Base-by-base conservation (phyloP, 2,329 filamentous ascomycete species). In the Cladorrhinum sp. region DNA sequence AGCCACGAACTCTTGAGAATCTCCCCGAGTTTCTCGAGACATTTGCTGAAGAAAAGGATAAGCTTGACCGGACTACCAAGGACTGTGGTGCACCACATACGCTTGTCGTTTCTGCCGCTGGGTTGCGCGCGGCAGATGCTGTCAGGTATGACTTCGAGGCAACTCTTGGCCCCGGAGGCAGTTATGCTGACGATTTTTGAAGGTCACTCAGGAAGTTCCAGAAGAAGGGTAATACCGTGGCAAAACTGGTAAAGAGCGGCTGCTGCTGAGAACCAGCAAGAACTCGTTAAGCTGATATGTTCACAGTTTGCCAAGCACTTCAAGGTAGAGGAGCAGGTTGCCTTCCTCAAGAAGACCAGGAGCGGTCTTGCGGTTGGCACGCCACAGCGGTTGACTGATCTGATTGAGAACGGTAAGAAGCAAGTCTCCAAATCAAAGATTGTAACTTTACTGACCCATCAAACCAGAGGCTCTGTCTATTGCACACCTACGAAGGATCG, bases 301-400 rank as follows among this genome's bases (percentile, higher is more conserved):
- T 39, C 30, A 2, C 57, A 85, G 72, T 99, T 99, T 74, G 94
- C 95, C 30, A 99, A 99, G 75, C 95, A 99, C 74, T 96, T 99
- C 79, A 99, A 99, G 77, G 76, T 99, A 10, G 85, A 91, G 57
- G 94, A 98, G 69, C 90, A 93, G 33, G 86, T 93, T 57, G 82
- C 88, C 62, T 90, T 90, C 71, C 85, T 96, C 48, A 82, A 89
- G 69, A 81, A 77, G 58, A 80, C 77, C 66, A 87, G 88, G 63
- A 91, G 92, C 12, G 91, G 92, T 26, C 90, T 98, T 65, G 93
- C 90, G 2, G 91, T 97, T 14, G 95, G 95, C 2, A 99, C 95
- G 4, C 94, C 95, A 4, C 85, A 90, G 54, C 83, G 95, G 53
- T 77, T 99, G 46, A 86, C 85, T 57, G 93, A 96, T 69, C 76